Base-by-base conservation (phyloP, 352 stramenopile genomes). In the Pythium aristosporum region DNA sequence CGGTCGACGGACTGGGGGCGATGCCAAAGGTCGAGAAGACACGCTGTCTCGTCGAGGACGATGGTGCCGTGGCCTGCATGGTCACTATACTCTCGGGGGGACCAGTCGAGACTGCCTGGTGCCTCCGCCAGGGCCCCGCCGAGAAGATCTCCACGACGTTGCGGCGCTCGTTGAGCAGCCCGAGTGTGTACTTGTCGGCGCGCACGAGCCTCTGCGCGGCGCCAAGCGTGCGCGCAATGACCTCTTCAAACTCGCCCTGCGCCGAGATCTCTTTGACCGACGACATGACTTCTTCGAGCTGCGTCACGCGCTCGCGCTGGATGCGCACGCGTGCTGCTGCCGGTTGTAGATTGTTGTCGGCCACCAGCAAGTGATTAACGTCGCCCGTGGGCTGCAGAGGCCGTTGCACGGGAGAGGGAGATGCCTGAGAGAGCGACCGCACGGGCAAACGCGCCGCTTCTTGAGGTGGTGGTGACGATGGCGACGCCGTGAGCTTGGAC, bases 161-260 rank as follows among this genome's bases (percentile, higher is more conserved):
- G 54, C 82, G 86, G 52, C 84, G 86, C 32, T 88, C 81, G 41
- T 79, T 88, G 12, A 84, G 65, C 10, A 90, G 74, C 2, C 77
- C 81, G 0, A 90, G 55, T 4, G 79, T 86, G 61, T 85, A 88
- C 25, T 79, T 82, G 42, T 87, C 79, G 10, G 81, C 81, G 2
- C 57, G 52, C 12, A 90, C 69, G 16, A 84, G 71, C 9, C 73
- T 73, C 11, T 82, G 76, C 0, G 76, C 77, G 1, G 77, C 77
- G 23, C 76, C 73, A 18, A 91, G 60, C 21, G 80, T 74, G 21
- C 72, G 72, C 43, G 77, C 67, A 16, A 89, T 74, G 10, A 89
- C 76, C 44, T 82, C 77, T 5, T 80, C 59, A 42, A 87, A 87
- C 61, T 81, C 78, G 39, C 75, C 79, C 36, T 86, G 79, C 0